Base-by-base conservation (phyloP, 257 asterid species). In the Fraxinus quadrangulata region DNA sequence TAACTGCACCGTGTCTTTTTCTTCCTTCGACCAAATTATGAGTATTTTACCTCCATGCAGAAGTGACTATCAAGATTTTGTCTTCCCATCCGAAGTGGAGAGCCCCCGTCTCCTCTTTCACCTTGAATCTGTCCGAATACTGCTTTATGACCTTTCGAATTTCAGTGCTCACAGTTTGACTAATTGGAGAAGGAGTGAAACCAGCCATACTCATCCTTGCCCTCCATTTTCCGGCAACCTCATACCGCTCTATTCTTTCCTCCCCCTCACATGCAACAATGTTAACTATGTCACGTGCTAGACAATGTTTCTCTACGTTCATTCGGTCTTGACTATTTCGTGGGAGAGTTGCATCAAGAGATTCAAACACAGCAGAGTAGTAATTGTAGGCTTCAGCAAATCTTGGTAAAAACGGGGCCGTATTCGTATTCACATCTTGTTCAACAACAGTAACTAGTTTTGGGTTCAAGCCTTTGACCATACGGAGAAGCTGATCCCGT, bases 141-240 rank as follows among this genome's bases (percentile, higher is more conserved):
- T 83, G 86, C 82, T 77, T 81, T 75, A 93, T 89, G 24, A 95
- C 90, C 72, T 72, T 47, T 81, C 39, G 65, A 68, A 95, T 95
- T n/a, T 90, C 97, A 24, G 73, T 79, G 2, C 59, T 86, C 84
- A 92, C 97, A 3, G 79, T 84, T 66, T 72, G 88, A 84, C 96
- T 86, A 67, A 95, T 86, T 1, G 93, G 88, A 83, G 84, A 85
- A n/a, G 96, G 14, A 14, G 42, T 83, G 49, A 95, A 93, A 34
- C 99, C 98, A 12, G 99, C 99, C 98, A 95, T 95, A 71, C 87
- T 90, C 99, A 95, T 91, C 88, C 99, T 86, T 0, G 98, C 98
- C 36, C 94, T 89, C 99, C 98, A 95, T 78, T 95, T 95, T 61
- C 99, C 98, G 8, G 98, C 94, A 69, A 93, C 97, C 65, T 95